Percentiles rank a stretch among this genome's conserved stretches.
These are phyloP conservation scores for Skeletonema costatum DNA, from an alignment of 108 stramenopile genomes.

Conservation along the genomic window DNA sequence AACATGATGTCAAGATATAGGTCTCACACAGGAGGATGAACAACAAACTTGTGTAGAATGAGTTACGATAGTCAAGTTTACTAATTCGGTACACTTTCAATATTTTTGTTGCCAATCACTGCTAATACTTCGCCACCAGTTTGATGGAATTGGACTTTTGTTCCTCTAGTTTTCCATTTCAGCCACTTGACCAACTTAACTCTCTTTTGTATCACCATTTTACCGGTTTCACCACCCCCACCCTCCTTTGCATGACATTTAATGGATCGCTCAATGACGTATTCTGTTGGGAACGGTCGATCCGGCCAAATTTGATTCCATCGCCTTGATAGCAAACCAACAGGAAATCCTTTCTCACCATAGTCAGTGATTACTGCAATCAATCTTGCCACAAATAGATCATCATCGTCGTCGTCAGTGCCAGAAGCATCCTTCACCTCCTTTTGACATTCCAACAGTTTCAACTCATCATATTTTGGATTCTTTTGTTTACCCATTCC, in stretches of 20 bases:
- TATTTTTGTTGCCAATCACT: not conserved
- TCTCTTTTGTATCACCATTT: constrained; percentile 28
- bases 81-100: not conserved
- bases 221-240: not conserved
- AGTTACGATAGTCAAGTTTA: not conserved
- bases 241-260: constrained; percentile 4
- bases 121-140: constrained; percentile 38
- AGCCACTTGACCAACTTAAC: constrained; percentile 44
- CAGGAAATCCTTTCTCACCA: constrained; percentile 73
- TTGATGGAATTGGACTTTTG: constrained; percentile 26
- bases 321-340: constrained; percentile 62
- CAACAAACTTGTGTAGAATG: not conserved
- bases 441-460: constrained; percentile 32
- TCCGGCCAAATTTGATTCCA: constrained; percentile 92
- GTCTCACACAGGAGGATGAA: too few species aligned
- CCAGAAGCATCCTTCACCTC: not conserved
- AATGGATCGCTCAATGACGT: constrained; percentile 32
- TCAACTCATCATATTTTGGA: constrained; percentile 49
- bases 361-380: constrained; percentile 81
- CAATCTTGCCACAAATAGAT: constrained; percentile 68
- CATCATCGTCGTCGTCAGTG: constrained; percentile 38
- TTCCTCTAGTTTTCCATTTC: constrained; percentile 45
- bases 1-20: not conserved
- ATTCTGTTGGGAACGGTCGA: constrained; percentile 67
- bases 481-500: constrained; percentile 50